Conservation (phyloP, 2,329 filamentous ascomycete genomes). For the Hypoxylon sp. region DNA sequence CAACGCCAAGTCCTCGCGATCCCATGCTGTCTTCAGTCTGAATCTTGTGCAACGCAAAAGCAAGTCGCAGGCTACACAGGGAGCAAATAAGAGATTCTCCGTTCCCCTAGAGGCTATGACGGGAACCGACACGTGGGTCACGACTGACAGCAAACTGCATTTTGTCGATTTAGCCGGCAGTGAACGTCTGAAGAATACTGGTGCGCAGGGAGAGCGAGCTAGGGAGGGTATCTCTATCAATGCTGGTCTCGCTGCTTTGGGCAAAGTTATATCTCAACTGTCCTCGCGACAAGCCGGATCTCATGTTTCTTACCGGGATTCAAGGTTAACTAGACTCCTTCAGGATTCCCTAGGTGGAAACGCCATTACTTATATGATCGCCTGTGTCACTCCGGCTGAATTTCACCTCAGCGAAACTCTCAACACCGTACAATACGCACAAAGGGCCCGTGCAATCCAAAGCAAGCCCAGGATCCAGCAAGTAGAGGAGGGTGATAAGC, state of each 20-base stretch:
- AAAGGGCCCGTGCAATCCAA: constrained; percentile 94
- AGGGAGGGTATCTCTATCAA: constrained; percentile 99
- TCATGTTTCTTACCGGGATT: constrained; percentile 97
- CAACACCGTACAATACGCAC: constrained; percentile 97
- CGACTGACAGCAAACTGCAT: constrained; percentile 97
- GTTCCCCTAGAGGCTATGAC: constrained; percentile 86
- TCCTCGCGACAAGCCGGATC: constrained; percentile 89
- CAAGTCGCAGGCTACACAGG: constrained; percentile 65
- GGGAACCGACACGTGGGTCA: constrained; percentile 77
- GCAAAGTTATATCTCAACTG: constrained; percentile 98
- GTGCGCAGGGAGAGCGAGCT: constrained; percentile 92
- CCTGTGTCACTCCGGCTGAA: constrained; percentile 95
- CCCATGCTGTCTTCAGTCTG: constrained; percentile 95
- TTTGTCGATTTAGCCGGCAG: constrained; percentile 98
- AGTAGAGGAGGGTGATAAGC: constrained; percentile 92
- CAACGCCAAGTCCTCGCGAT: constrained; percentile 97
- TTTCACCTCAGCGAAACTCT: constrained; percentile 98
- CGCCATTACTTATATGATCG: constrained; percentile 99
- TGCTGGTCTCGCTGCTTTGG: constrained; percentile 90
- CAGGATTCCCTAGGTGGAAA: constrained; percentile 98
- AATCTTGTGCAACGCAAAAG: constrained; percentile 90
- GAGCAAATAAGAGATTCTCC: constrained; percentile 85
- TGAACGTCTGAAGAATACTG: constrained; percentile 96
- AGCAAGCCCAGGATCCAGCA: constrained; percentile 98
- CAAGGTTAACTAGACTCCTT: constrained; percentile 92